phyloP scores from a whole-genome alignment of 805 yeast genomes.

The Schwanniomyces sp. region DNA sequence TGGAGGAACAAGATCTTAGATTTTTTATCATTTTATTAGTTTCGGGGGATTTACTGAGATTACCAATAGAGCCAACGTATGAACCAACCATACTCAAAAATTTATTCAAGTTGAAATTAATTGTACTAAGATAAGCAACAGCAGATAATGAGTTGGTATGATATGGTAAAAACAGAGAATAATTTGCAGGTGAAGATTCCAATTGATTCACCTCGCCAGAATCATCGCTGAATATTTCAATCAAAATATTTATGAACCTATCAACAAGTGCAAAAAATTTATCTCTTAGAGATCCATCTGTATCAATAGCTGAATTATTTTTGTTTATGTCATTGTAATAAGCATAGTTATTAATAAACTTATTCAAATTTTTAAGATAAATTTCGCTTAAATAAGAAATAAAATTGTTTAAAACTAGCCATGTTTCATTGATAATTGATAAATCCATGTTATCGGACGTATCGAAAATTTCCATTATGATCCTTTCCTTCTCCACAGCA shows the following conservation, averaged over 20 bases:
- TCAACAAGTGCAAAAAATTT: slow-evolving; percentile 24
- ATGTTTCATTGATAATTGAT: slow-evolving; percentile 41
- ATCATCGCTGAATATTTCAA: slow-evolving; percentile 28
- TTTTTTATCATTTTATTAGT: slow-evolving; percentile 37
- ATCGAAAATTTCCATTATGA: slow-evolving; percentile 32
- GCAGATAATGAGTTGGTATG: slow-evolving; percentile 42
- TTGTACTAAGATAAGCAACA: slow-evolving; percentile 30
- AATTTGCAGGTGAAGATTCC: slow-evolving; percentile 36
- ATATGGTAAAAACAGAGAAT: slow-evolving; percentile 35
- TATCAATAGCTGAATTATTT: slow-evolving; percentile 25
- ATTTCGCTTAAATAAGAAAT: slow-evolving; percentile 31
- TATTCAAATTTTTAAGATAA: slow-evolving; percentile 26
- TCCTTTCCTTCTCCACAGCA: slow-evolving; percentile 25
- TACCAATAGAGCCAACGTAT: slow-evolving; percentile 32
- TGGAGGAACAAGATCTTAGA: slow-evolving; percentile 29
- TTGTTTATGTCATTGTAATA: slow-evolving; percentile 26
- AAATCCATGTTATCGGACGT: slow-evolving; percentile 41
- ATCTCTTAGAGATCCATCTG: slow-evolving; percentile 25
- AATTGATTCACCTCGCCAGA: slow-evolving; percentile 24
- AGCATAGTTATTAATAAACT: slow-evolving; percentile 37
- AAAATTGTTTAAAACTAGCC: slow-evolving; percentile 41
- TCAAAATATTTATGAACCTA: slow-evolving; percentile 24
- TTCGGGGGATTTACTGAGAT: slow-evolving; percentile 27
- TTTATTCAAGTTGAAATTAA: slow-evolving; percentile 24
- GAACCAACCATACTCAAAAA: slow-evolving; percentile 33